Conservation (phyloP, 495 filamentous ascomycete genomes). For the Xylaria bambusicola region DNA sequence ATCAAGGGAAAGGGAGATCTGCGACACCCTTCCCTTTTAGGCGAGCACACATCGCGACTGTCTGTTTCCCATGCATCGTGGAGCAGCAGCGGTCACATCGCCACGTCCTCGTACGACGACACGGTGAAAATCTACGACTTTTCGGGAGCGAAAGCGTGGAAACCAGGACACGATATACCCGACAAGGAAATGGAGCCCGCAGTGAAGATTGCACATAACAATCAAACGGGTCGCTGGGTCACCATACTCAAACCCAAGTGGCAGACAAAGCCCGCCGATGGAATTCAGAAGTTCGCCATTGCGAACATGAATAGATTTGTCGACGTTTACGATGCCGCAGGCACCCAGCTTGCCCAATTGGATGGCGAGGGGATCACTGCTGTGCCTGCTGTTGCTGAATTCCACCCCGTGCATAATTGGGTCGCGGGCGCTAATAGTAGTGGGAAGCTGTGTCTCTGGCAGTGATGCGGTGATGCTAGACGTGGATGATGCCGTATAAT, state of each 20-base stretch:
- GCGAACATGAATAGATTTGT: slow-evolving; percentile 98
- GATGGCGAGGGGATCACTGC: slow-evolving; percentile 87
- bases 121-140: slow-evolving; percentile 90
- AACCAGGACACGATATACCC: slow-evolving; percentile 57
- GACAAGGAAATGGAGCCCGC: slow-evolving; percentile 68
- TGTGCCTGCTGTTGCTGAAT: slow-evolving; percentile 88
- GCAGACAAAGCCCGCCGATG: slow-evolving; percentile 76
- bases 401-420: slow-evolving; percentile 88
- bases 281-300: slow-evolving; percentile 83
- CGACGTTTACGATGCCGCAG: slow-evolving; percentile 77
- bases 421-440: slow-evolving; percentile 89
- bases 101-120: slow-evolving; percentile 92
- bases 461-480: slow-evolving; percentile 44
- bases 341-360: slow-evolving; percentile 88
- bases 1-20: slow-evolving; percentile 58
- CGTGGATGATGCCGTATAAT: no score
- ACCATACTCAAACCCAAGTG: slow-evolving; percentile 87
- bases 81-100: slow-evolving; percentile 77
- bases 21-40: slow-evolving; percentile 65
- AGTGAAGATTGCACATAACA: slow-evolving; percentile 79
- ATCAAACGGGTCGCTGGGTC: slow-evolving; percentile 84
- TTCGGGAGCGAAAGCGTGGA: slow-evolving; percentile 64
- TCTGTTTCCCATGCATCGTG: slow-evolving; percentile 91
- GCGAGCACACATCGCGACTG: slow-evolving; percentile 76
- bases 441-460: slow-evolving; percentile 90